Conservation (phyloP, 148 eudicot genomes). For the Rhododendron williamsianum region DNA sequence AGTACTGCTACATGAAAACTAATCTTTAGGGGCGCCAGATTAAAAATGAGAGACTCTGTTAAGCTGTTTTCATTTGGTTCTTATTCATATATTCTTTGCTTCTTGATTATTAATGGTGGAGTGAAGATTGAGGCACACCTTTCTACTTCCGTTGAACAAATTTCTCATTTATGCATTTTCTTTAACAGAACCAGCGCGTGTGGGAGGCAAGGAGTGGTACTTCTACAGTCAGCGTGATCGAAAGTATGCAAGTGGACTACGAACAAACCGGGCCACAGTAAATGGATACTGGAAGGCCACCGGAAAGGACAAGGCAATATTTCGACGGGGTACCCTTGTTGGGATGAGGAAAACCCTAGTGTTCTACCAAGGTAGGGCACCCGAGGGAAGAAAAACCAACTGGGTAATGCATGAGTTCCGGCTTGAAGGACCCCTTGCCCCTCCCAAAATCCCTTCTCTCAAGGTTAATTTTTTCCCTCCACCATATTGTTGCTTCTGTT, state of each 20-base stretch:
- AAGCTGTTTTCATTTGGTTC: not conserved
- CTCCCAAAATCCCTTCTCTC: constrained; percentile 29
- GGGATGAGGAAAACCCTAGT: constrained; percentile 97
- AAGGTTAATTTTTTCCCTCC: constrained; percentile 25
- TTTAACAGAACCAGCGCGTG: constrained; percentile 54
- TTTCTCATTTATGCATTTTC: not conserved
- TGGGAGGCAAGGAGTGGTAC: constrained; percentile 92
- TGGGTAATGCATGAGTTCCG: constrained; percentile 99
- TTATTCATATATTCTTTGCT: not conserved
- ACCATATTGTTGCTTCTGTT: not conserved
- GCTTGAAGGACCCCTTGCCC: constrained; percentile 49
- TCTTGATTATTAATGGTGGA: not conserved
- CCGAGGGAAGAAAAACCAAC: constrained; percentile 74
- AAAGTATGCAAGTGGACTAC: constrained; percentile 78
- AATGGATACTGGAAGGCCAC: constrained; percentile 98
- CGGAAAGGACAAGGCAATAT: constrained; percentile 68
- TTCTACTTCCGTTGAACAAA: not conserved
- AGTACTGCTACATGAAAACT: not conserved
- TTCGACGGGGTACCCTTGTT: constrained; percentile 36
- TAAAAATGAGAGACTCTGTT: not conserved
- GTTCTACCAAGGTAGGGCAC: constrained; percentile 86
- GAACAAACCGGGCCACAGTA: constrained; percentile 84
- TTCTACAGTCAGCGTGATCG: constrained; percentile 81
- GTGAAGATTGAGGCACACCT: not conserved
- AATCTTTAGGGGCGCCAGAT: not conserved